Conservation (phyloP, 1,139 yeast genomes). For the Yamadazyma mexicana region DNA sequence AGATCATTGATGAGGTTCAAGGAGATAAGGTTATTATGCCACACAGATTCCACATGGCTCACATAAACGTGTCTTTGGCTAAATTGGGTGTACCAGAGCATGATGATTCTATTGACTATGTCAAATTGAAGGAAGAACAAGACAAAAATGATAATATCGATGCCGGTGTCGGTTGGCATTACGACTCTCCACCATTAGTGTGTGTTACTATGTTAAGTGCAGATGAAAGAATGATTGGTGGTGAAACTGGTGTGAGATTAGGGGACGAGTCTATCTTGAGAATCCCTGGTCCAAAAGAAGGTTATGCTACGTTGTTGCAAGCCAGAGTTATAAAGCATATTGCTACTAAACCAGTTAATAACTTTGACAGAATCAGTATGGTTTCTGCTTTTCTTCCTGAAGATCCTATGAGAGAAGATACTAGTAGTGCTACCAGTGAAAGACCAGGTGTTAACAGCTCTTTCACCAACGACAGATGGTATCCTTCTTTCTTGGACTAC, state of each 20-base stretch:
- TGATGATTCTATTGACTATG: slow-evolving; percentile 11
- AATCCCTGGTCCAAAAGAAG: slow-evolving; percentile 15
- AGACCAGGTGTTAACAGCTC: slow-evolving; percentile 39
- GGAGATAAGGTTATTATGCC: slow-evolving; percentile 21
- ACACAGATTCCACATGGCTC: slow-evolving; percentile 24
- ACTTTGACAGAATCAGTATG: slow-evolving; percentile 33
- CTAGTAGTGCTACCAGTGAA: slow-evolving; percentile 39
- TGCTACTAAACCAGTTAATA: slow-evolving; percentile 29
- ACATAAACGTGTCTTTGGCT: slow-evolving; percentile 27
- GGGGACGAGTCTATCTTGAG: slow-evolving; percentile 21
- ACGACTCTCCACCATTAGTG: slow-evolving; percentile 32
- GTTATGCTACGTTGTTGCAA: slow-evolving; percentile 48
- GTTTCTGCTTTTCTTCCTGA: slow-evolving; percentile 46
- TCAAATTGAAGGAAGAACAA: slow-evolving; percentile 10
- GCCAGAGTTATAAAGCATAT: slow-evolving; percentile 30
- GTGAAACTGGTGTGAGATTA: slow-evolving; percentile 31
- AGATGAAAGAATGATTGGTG: slow-evolving; percentile 32
- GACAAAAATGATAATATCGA: slow-evolving; percentile 13
- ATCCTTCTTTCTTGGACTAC: slow-evolving; percentile 44
- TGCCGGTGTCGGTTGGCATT: slow-evolving; percentile 25
- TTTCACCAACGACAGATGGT: slow-evolving; percentile 37
- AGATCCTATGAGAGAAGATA: slow-evolving; percentile 35
- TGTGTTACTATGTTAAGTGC: slow-evolving; percentile 36
- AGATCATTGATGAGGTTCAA: slow-evolving; percentile 22
- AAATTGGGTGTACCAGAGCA: slow-evolving; percentile 9